These are phyloP conservation scores for Juncus effusus DNA, from an alignment of 176 grass and related monocot genomes.

Conservation along the genomic window DNA sequence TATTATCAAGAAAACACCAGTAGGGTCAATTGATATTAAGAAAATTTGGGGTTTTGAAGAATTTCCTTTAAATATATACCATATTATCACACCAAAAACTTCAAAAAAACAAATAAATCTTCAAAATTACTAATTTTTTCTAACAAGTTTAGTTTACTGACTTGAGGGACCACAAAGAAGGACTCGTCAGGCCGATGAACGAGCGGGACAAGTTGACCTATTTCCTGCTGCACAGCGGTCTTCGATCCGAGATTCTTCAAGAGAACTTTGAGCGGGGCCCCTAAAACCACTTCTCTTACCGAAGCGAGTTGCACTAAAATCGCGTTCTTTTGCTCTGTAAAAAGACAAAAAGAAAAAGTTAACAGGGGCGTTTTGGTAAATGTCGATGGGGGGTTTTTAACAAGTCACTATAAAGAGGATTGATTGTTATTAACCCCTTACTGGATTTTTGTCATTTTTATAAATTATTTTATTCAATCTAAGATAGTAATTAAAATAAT, in stretches of 20 bases:
- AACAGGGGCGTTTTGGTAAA: no score
- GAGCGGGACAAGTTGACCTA: slow-evolving; percentile 80
- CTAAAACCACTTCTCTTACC: slow-evolving; percentile 86
- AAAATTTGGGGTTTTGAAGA: no score
- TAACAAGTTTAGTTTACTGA: slow-evolving; percentile 22
- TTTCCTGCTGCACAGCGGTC: slow-evolving; percentile 55
- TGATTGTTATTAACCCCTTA: no score
- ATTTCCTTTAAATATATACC: neutral
- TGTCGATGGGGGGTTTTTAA: no score
- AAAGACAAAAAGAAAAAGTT: slow-evolving; percentile 22
- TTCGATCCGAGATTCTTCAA: slow-evolving; percentile 75
- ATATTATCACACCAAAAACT: neutral
- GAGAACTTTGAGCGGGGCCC: slow-evolving; percentile 80
- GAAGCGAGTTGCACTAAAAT: slow-evolving; percentile 92
- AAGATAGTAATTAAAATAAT: no score
- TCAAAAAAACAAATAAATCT: neutral
- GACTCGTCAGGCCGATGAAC: slow-evolving; percentile 96
- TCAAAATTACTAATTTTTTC: neutral
- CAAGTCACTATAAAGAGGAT: no score
- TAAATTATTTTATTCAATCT: no score
- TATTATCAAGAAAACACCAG: no score
- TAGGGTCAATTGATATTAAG: no score
- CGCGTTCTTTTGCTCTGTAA: slow-evolving; percentile 81
- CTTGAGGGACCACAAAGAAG: slow-evolving; percentile 87
- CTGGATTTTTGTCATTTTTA: no score